These are phyloP conservation scores for Helichrysum umbraculigerum DNA, from an alignment of 129 eudicot species.

Conservation along the genomic window DNA sequence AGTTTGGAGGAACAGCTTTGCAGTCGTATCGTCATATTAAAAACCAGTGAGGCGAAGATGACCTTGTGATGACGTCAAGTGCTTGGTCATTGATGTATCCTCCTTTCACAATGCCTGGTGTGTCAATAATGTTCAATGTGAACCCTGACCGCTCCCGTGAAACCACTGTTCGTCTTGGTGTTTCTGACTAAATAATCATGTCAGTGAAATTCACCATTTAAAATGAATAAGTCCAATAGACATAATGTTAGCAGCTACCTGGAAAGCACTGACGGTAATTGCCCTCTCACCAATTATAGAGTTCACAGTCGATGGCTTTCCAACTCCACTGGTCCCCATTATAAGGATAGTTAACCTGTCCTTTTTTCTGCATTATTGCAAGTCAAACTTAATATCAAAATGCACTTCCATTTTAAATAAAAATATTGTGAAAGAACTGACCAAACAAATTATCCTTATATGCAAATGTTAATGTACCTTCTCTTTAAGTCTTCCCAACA, in stretches of 20 bases:
- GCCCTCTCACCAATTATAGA: too few relatives aligned
- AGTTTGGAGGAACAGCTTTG: not conserved
- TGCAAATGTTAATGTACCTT: slow-evolving; percentile 39
- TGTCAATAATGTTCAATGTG: slow-evolving; percentile 74
- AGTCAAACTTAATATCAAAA: not conserved
- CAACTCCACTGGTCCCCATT: too few relatives aligned
- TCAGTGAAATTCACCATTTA: not conserved
- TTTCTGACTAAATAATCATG: slow-evolving; percentile 57
- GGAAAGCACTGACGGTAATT: too few relatives aligned
- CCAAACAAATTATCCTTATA: not conserved
- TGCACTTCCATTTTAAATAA: not conserved
- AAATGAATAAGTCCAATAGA: not conserved
- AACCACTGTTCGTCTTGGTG: slow-evolving; percentile 71
- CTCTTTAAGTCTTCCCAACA: slow-evolving; percentile 66
- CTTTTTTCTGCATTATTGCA: slow-evolving; percentile 52
- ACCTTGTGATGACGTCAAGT: slow-evolving; percentile 75
- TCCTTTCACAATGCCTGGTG: slow-evolving; percentile 90
- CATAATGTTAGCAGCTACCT: slow-evolving; percentile 26
- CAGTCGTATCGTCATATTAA: not conserved
- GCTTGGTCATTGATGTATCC: slow-evolving; percentile 74
- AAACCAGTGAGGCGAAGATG: slow-evolving; percentile 2
- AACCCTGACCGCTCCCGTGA: slow-evolving; percentile 67
- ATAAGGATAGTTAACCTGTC: slow-evolving; percentile 61
- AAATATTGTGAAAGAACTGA: not conserved
- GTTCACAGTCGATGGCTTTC: too few relatives aligned